phyloP scores from a whole-genome alignment of 192 early-diverging fungal genomes.

The Paraglomus occultum region DNA sequence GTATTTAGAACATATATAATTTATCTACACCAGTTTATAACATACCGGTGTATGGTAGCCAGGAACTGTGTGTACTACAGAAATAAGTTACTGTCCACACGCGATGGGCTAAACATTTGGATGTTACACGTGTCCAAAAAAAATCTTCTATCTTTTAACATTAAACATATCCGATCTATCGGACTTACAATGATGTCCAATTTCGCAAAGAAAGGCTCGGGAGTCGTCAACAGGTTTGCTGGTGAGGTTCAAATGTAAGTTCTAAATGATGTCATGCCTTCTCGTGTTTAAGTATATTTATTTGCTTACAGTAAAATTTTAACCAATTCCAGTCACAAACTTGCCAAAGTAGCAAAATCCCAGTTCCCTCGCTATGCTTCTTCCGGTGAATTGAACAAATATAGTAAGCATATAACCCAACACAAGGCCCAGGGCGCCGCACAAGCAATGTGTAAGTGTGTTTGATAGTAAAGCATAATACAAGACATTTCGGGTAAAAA shows the following conservation, averaged over 20 bases:
- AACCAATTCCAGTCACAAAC: slow-evolving; percentile 5
- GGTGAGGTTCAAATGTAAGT: slow-evolving; percentile 28
- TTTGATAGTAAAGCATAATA: background rate
- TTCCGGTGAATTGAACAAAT: slow-evolving; percentile 69
- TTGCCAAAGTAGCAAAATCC: slow-evolving; percentile 21
- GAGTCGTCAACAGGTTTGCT: background rate
- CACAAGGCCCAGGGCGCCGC: slow-evolving; percentile 92
- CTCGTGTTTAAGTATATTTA: background rate
- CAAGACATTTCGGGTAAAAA: too few relatives aligned
- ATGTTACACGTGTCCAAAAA: too few relatives aligned
- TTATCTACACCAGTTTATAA: too few relatives aligned
- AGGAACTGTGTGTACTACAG: too few relatives aligned
- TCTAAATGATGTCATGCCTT: background rate
- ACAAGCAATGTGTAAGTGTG: slow-evolving; percentile 90
- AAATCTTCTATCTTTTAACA: too few relatives aligned
- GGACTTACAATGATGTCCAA: slow-evolving; percentile 14
- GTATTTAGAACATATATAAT: too few relatives aligned
- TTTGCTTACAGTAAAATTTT: background rate
- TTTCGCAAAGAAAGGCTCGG: slow-evolving; percentile 17
- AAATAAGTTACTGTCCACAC: too few relatives aligned
- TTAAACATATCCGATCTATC: too few relatives aligned
- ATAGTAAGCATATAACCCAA: slow-evolving; percentile 87
- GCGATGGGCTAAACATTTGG: too few relatives aligned
- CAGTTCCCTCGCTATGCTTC: slow-evolving; percentile 34
- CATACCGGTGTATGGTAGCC: too few relatives aligned